These are phyloP conservation scores for Naganishia friedmannii DNA, from an alignment of 768 basidiomycete species.

Conservation along the genomic window DNA sequence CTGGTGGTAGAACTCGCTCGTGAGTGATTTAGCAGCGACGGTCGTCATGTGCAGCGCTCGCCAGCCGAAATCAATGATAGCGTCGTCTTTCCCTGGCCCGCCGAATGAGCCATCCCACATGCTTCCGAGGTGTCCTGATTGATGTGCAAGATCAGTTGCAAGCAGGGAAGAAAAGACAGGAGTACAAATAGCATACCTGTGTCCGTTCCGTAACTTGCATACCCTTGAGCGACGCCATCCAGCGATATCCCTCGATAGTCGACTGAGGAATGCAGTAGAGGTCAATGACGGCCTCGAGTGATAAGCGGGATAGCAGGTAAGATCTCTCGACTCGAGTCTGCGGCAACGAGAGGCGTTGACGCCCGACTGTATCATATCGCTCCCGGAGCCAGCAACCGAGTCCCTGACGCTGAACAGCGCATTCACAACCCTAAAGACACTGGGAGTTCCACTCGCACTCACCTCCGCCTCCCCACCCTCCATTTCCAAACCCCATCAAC, in stretches of 20 bases:
- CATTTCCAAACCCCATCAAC: constrained; percentile 11
- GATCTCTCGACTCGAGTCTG: too few species aligned
- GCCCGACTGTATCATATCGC: too few species aligned
- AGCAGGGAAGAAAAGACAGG: not conserved
- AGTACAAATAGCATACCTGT: not conserved
- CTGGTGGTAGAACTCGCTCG: not conserved
- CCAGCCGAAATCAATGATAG: constrained; percentile 12
- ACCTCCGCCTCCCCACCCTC: constrained; percentile 15
- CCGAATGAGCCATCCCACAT: constrained; percentile 16
- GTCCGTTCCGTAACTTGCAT: constrained; percentile 5
- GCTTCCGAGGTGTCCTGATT: not conserved
- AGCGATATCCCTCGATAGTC: constrained; percentile 3
- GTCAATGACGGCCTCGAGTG: too few species aligned
- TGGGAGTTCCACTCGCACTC: not conserved
- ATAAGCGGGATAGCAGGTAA: too few species aligned
- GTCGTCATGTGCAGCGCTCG: constrained; percentile 15
- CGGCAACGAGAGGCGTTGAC: too few species aligned
- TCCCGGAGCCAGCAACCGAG: too few species aligned
- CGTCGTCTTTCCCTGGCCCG: constrained; percentile 2
- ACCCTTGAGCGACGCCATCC: constrained; percentile 9
- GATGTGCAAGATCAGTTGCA: not conserved
- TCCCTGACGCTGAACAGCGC: too few species aligned
- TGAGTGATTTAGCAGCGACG: not conserved
- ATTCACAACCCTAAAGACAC: not conserved
- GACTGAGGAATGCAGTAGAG: not conserved